Evolutionary conservation across 176 grass and related monocot species (phyloP).

Genomic region (Triticum timopheevii): DNA sequence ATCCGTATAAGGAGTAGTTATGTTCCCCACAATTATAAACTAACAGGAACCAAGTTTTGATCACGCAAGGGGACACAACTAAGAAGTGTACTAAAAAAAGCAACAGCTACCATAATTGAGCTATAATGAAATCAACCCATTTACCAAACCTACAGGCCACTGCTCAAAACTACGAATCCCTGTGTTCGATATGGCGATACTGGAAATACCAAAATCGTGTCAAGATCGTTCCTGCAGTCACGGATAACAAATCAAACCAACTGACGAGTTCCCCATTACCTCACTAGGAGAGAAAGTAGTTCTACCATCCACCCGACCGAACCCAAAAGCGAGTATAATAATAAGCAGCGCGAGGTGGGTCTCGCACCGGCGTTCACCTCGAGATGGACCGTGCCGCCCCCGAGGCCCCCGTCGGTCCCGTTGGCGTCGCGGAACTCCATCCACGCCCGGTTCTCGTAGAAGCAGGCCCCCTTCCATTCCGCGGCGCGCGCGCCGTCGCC

Average conservation of each 20-base stretch:
- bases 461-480: constrained; percentile 93
- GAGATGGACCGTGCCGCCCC: constrained; percentile 54
- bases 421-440: constrained; percentile 51
- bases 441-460: constrained; percentile 79
- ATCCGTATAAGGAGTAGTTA: not conserved
- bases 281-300: not conserved
- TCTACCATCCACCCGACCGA: not conserved
- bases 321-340: not conserved
- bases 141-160: not conserved
- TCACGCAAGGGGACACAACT: not conserved
- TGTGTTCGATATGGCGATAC: not conserved
- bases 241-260: not conserved
- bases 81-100: too few relatives aligned
- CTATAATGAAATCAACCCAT: not conserved
- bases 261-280: not conserved
- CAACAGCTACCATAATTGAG: not conserved
- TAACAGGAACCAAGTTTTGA: not conserved
- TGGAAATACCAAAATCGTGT: not conserved
- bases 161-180: not conserved
- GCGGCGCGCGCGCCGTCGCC: constrained; percentile 16
- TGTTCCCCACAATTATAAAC: not conserved
- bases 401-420: constrained; percentile 36
- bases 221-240: not conserved
- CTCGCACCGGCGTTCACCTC: constrained; percentile 39
- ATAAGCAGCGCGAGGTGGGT: not conserved